These are phyloP conservation scores for Teunomyces kruisii DNA, from an alignment of 805 yeast species.

Conservation along the genomic window DNA sequence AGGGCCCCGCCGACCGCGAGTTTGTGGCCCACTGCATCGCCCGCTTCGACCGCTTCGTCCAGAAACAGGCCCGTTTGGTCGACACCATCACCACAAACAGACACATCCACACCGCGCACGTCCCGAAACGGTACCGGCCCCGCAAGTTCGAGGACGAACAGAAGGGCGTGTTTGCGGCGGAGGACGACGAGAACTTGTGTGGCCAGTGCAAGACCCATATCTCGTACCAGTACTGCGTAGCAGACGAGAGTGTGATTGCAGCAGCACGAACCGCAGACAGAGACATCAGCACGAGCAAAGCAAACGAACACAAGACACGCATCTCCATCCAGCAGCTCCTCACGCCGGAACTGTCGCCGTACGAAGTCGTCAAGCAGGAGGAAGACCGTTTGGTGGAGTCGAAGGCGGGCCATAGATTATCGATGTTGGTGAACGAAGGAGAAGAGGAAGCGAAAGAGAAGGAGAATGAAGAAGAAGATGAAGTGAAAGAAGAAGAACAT, in stretches of 20 bases:
- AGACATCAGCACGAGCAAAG: too few species aligned
- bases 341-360: slow-evolving; percentile 41
- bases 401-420: slow-evolving; percentile 4
- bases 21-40: slow-evolving; percentile 27
- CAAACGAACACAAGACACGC: not conserved
- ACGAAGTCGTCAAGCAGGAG: slow-evolving; percentile 11
- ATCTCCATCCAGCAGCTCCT: slow-evolving; percentile 26
- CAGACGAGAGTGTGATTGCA: slow-evolving; percentile 11
- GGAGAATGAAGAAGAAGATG: too few species aligned
- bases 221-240: slow-evolving; percentile 47
- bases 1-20: slow-evolving; percentile 8
- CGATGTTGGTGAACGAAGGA: not conserved
- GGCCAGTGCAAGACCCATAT: slow-evolving; percentile 49
- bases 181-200: slow-evolving; percentile 47
- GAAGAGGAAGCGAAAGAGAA: too few species aligned
- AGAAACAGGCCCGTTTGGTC: slow-evolving; percentile 19
- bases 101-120: slow-evolving; percentile 10
- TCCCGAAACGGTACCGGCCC: slow-evolving; percentile 13
- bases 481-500: too few species aligned
- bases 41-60: slow-evolving; percentile 26
- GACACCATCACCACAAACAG: slow-evolving; percentile 16
- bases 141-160: slow-evolving; percentile 19
- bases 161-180: slow-evolving; percentile 13
- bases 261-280: too few species aligned
- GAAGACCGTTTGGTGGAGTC: not conserved